A percentile compares a stretch with the other conserved stretches of the same genome.
These are phyloP conservation scores for Mrakiaceae sp. DNA, from an alignment of 1,284 basidiomycete genomes.

Conservation along the genomic window DNA sequence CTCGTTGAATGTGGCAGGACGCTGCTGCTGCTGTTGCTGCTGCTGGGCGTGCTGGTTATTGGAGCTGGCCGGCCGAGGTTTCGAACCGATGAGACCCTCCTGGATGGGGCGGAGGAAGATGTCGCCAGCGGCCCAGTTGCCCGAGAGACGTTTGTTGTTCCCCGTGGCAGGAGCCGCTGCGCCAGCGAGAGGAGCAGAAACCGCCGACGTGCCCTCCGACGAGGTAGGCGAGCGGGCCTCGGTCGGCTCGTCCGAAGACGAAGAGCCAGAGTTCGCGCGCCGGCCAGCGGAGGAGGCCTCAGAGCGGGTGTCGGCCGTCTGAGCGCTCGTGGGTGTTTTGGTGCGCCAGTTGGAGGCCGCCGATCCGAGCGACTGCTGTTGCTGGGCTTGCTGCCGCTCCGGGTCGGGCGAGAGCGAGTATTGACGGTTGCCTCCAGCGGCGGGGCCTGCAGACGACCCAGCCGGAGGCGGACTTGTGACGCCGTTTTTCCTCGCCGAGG, in stretches of 20 bases:
- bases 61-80: no score
- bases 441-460: neutral
- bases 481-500: neutral
- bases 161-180: neutral
- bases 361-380: neutral
- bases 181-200: no score
- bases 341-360: neutral
- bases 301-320: neutral
- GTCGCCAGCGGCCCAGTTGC: neutral
- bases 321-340: neutral
- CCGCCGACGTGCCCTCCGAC: no score
- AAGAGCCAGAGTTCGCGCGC: neutral
- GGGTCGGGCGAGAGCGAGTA: no score
- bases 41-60: neutral
- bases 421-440: neutral
- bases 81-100: neutral
- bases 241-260: neutral
- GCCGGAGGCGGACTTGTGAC: neutral
- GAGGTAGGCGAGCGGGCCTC: neutral
- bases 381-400: neutral
- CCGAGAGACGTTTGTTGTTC: neutral
- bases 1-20: neutral
- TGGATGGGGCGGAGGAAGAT: neutral
- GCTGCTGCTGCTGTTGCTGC: neutral
- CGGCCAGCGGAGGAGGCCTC: neutral